Conservation (phyloP, 257 asterid species). For the Nyctanthes arbortristis region DNA sequence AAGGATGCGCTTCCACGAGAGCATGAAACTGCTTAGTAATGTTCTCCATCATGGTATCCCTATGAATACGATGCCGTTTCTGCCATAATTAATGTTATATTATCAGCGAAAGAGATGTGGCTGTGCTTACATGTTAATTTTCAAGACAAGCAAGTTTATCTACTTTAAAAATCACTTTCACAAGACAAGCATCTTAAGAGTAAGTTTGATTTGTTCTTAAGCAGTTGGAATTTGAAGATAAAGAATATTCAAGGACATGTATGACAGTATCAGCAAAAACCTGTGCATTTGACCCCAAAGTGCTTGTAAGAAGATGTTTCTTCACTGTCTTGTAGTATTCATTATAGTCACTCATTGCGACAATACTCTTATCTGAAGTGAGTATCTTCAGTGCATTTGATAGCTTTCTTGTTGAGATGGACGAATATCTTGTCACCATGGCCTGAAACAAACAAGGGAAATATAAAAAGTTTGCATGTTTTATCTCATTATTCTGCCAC, state of each 20-base stretch:
- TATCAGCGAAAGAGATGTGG: too few species aligned
- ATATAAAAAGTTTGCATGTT: neutral
- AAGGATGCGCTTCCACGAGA: slow-evolving; percentile 41
- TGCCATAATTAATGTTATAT: slow-evolving; percentile 36
- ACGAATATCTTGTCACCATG: slow-evolving; percentile 70
- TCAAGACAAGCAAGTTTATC: too few species aligned
- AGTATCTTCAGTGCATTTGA: slow-evolving; percentile 77
- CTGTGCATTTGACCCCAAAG: slow-evolving; percentile 80
- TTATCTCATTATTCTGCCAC: neutral
- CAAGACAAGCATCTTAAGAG: too few species aligned
- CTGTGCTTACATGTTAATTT: too few species aligned
- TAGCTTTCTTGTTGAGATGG: slow-evolving; percentile 83
- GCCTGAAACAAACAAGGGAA: slow-evolving; percentile 51
- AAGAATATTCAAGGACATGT: neutral
- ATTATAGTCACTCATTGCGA: slow-evolving; percentile 78
- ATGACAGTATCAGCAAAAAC: slow-evolving; percentile 31
- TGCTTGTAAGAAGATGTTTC: slow-evolving; percentile 53
- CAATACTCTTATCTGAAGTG: slow-evolving; percentile 60
- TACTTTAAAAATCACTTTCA: too few species aligned
- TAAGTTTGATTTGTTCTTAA: too few species aligned
- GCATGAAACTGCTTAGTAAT: slow-evolving; percentile 37
- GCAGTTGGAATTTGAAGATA: too few species aligned
- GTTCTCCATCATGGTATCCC: slow-evolving; percentile 57
- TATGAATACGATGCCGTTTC: slow-evolving; percentile 65
- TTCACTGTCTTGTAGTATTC: slow-evolving; percentile 66